phyloP scores from a whole-genome alignment of 345 rosid genomes.

The Eucalyptus polyanthemos region DNA sequence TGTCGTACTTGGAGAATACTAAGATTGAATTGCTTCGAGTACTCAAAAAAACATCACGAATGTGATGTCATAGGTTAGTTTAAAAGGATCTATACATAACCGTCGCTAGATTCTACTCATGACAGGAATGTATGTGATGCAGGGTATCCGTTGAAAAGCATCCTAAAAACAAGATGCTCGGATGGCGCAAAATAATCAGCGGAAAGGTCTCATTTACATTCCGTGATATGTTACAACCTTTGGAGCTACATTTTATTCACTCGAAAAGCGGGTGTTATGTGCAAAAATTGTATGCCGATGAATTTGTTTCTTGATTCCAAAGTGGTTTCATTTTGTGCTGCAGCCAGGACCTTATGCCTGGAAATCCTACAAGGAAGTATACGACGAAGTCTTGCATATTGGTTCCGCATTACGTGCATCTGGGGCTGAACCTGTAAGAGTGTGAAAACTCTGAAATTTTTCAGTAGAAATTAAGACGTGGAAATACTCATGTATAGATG shows the following conservation, averaged over 20 bases:
- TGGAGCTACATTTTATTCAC: neutral
- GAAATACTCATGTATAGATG: neutral
- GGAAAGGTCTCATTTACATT: conserved; percentile 34
- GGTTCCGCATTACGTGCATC: conserved; percentile 74
- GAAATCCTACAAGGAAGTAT: conserved; percentile 78
- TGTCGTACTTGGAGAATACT: neutral
- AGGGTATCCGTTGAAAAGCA: conserved; percentile 55
- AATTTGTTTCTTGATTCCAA: neutral
- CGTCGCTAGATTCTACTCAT: neutral
- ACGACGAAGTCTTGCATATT: conserved; percentile 65
- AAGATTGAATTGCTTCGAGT: neutral
- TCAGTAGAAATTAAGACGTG: neutral
- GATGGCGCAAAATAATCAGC: conserved; percentile 64
- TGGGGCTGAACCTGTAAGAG: conserved; percentile 81
- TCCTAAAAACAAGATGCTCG: conserved; percentile 75
- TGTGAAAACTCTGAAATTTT: neutral
- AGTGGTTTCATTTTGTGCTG: neutral
- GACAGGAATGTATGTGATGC: neutral
- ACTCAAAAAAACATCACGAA: neutral
- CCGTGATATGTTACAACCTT: neutral
- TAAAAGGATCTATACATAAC: neutral
- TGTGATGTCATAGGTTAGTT: neutral
- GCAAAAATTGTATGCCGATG: neutral
- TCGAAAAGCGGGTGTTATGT: neutral
- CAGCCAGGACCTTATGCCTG: conserved; percentile 84